Evolutionary conservation across 192 early-diverging fungal species (phyloP), one percentile per base, ranked within the genome.

Genomic region (Jimgerdemannia flammicorona): DNA sequence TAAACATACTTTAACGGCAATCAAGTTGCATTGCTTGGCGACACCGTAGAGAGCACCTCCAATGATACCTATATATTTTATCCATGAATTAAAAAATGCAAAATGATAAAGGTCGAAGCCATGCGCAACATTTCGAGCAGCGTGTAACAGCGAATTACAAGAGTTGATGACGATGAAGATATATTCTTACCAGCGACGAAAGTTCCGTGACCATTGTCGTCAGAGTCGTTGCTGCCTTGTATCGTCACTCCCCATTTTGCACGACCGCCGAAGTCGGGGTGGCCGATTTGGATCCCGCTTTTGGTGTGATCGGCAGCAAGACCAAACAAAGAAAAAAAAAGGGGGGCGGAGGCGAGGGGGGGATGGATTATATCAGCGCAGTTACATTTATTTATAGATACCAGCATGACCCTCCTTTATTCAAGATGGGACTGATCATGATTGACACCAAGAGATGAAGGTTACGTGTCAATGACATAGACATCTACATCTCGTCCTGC

Each of bases 1-100:
- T 11, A 11, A 20, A 40, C 3, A 73, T 73, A 91, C 91, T 72
- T 94, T 94, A 75, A 95, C 91, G 20, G 89, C 89, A 71, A 95
- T 88, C 42, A 95, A 59, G 72, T 78, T 89, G 17, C 80, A 87
- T 70, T 91, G 90, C 78, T 95, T 95, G 72, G 94, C 91, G 17
- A 95, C 91, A 65, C 94, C 94, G 77, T 83, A 93, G 6, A 83
- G 84, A 40, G 76, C 79, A 3, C 80, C 80, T 39, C 81, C 90
- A 75, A 88, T 74, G 14, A 84, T 82, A 20, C 87, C 67, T 68
- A 65, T 1, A 1, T 18, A 14, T 29, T 29, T 29, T 29, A 29
- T 29, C 29, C 14, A 14, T 59, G 49, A 6, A 6, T 59, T 59
- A 59, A 59, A 59, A 59, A 59, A 59, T 1, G 14, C 6, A 59